Conservation (phyloP, 1,284 basidiomycete genomes). For the Ceratorhiza oryzae-sativae region DNA sequence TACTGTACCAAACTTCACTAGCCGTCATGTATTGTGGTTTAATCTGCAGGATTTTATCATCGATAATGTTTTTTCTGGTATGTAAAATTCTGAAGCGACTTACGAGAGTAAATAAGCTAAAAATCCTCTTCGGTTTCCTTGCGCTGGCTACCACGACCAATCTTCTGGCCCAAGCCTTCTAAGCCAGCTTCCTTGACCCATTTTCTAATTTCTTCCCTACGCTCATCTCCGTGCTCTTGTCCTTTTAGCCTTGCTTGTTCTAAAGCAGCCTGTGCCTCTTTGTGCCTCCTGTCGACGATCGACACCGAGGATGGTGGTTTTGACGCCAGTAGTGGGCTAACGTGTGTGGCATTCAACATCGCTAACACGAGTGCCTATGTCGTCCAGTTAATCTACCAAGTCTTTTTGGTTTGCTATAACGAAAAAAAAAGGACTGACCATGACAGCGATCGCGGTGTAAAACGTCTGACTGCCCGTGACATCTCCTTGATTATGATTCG, state of each 20-base stretch:
- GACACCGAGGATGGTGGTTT: slow-evolving; percentile 21
- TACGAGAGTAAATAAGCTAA: not conserved
- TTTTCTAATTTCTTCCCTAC: slow-evolving; percentile 28
- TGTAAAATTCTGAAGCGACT: not conserved
- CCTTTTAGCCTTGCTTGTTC: slow-evolving; percentile 20
- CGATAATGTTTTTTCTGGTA: no score
- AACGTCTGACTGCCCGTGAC: slow-evolving; percentile 32
- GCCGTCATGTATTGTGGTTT: not conserved
- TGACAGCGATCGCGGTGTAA: slow-evolving; percentile 26
- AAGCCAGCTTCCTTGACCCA: slow-evolving; percentile 34
- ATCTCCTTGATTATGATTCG: slow-evolving; percentile 20
- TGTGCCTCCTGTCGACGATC: slow-evolving; percentile 6
- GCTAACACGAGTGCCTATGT: slow-evolving; percentile 27
- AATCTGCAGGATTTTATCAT: not conserved
- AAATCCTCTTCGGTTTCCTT: slow-evolving; percentile 9
- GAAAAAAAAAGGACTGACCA: not conserved
- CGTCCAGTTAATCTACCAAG: no score
- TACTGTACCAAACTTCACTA: not conserved
- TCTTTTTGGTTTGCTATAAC: no score
- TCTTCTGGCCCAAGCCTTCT: slow-evolving; percentile 13
- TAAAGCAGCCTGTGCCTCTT: slow-evolving; percentile 19
- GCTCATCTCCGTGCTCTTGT: slow-evolving; percentile 25
- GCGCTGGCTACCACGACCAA: slow-evolving; percentile 13
- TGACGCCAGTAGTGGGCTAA: slow-evolving; percentile 23
- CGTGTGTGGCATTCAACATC: slow-evolving; percentile 12